Conservation (phyloP, 148 eudicot genomes). For the Tetragonia tetragonoides region DNA sequence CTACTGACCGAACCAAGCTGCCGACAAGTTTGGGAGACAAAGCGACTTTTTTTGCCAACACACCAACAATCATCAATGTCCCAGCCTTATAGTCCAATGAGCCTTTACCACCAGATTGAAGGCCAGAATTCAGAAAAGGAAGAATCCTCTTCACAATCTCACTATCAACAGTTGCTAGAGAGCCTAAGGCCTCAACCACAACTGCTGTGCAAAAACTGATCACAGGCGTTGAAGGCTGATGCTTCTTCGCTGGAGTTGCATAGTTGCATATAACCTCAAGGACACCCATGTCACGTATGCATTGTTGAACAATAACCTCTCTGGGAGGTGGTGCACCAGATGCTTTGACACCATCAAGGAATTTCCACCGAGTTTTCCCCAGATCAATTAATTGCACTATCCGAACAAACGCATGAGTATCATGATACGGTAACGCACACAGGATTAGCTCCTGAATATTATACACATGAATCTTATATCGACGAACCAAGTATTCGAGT, state of each 20-base stretch:
- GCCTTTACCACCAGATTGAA: constrained; percentile 52
- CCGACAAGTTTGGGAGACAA: constrained; percentile 64
- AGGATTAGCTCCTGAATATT: constrained; percentile 76
- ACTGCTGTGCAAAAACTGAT: constrained; percentile 75
- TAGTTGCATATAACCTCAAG: constrained; percentile 65
- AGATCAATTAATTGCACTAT: constrained; percentile 69
- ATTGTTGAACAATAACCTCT: constrained; percentile 82
- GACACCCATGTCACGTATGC: constrained; percentile 70
- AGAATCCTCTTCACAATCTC: constrained; percentile 70
- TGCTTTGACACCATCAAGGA: constrained; percentile 78
- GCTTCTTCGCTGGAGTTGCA: constrained; percentile 62
- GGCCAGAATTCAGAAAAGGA: constrained; percentile 64
- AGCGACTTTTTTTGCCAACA: constrained; percentile 62
- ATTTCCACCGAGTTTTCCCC: constrained; percentile 77
- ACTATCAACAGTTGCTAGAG: constrained; percentile 45
- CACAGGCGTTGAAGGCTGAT: constrained; percentile 58
- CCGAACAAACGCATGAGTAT: constrained; percentile 79
- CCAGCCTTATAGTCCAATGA: constrained; percentile 75
- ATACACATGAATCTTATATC: constrained; percentile 85
- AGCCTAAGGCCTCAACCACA: constrained; percentile 72
- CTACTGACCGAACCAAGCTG: constrained; percentile 58
- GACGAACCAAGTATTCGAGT: constrained; percentile 79
- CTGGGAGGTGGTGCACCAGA: constrained; percentile 91
- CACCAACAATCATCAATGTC: constrained; percentile 69
- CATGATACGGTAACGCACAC: constrained; percentile 86